Base-by-base conservation (phyloP, 1,284 basidiomycete genomes). In the Chalciporus sp. region DNA sequence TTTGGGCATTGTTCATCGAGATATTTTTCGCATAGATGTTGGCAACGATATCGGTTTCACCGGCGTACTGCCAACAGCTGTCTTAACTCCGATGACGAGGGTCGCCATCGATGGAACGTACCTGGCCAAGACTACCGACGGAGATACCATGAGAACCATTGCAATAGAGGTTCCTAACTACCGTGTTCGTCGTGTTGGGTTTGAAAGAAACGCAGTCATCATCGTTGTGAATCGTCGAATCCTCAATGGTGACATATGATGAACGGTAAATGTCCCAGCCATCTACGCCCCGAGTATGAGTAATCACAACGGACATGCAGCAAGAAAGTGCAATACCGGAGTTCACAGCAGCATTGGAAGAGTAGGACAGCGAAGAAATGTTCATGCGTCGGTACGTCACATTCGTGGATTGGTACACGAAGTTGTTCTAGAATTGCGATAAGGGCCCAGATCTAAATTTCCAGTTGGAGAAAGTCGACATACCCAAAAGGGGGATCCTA, bases 211-310 rank as follows among this genome's bases (percentile, higher is more conserved):
- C 77, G 53, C 81, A 81, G 52, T 76, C 76, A 52, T 76, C 77
- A 23, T 74, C 74, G 48, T 78, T 78, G 56, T 72, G 62, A 29
- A 78, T 69, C 28, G 63, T 64, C 7, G 72, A 73, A 49, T 77
- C 68, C 20, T 66, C 63, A 42, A 78, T 70, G 2, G 69, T 72
- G 7, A 77, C 67, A 33, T 69, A 58, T 26, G 70, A 69, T 6
- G 74, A 76, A 47, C 75, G 72, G 58, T 78, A 78, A 47, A 78
- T 78, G 58, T 80, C 76, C 77, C 78, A 79, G 6, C 77, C 78
- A 52, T 80, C 78, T 67, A 31, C 7, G 28, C 11, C 6, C 0
- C 1, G 9, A 11, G 42, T 39, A 41, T 44, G 45, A 20, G 37
- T 11, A 3, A 43, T 1, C 10, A 17, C 16, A 4, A 0, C 6